phyloP scores from a whole-genome alignment of 169 alveolate species.

The Nephromyces sp. region DNA sequence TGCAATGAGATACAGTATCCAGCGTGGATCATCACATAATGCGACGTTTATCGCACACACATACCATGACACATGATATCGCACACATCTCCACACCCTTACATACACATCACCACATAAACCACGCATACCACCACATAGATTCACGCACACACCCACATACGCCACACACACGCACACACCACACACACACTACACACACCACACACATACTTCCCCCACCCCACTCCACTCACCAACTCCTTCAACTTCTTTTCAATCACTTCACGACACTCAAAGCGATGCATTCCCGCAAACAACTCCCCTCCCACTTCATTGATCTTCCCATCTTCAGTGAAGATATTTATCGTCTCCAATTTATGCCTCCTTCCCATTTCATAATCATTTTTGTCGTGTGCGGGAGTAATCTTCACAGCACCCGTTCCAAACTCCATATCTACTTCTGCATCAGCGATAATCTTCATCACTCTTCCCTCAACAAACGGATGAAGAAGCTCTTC shows the following conservation, averaged over 20 bases:
- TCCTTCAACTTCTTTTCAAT: conserved; percentile 82
- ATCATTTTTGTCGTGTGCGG: conserved; percentile 99
- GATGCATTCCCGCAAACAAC: conserved; percentile 85
- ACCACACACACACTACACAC: not conserved
- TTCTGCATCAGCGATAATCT: conserved; percentile 86
- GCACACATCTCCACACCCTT: too few relatives aligned
- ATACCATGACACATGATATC: too few relatives aligned
- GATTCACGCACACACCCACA: too few relatives aligned
- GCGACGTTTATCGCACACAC: too few relatives aligned
- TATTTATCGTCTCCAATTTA: conserved; percentile 68
- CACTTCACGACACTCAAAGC: conserved; percentile 87
- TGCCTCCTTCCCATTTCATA: conserved; percentile 92
- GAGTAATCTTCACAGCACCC: conserved; percentile 97
- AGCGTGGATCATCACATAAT: too few relatives aligned
- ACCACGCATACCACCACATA: too few relatives aligned
- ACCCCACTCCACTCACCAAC: conserved; percentile 66
- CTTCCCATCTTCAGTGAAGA: conserved; percentile 90
- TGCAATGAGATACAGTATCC: too few relatives aligned
- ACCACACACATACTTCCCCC: not conserved
- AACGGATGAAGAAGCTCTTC: conserved; percentile 94
- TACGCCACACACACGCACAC: not conserved
- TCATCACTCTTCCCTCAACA: conserved; percentile 80
- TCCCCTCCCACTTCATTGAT: conserved; percentile 89
- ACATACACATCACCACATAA: too few relatives aligned
- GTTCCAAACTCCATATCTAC: conserved; percentile 98